phyloP scores from a whole-genome alignment of 2,329 filamentous ascomycete genomes.

The Alternaria panax region DNA sequence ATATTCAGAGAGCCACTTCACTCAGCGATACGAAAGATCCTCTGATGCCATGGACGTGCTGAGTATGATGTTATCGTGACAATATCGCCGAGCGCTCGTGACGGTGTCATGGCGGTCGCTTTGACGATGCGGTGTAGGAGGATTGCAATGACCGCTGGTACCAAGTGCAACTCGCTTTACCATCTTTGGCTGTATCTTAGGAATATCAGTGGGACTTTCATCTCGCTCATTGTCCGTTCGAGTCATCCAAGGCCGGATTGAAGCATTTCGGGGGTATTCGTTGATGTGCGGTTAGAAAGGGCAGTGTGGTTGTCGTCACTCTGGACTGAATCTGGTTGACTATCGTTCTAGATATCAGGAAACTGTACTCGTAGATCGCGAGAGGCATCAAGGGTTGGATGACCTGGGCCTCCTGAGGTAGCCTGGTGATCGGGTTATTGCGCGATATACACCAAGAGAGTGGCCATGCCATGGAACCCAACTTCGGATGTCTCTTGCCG shows the following conservation, averaged over 20 bases:
- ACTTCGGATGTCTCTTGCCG: too few species aligned
- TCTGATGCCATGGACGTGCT: not conserved
- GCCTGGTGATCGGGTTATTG: not conserved
- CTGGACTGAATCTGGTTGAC: not conserved
- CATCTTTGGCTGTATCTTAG: not conserved
- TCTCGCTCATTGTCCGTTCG: not conserved
- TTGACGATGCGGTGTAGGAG: not conserved
- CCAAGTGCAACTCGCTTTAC: not conserved
- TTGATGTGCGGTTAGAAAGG: not conserved
- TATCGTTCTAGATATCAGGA: not conserved
- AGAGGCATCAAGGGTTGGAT: not conserved
- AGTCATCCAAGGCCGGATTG: not conserved
- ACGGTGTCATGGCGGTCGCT: not conserved
- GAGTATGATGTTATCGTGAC: not conserved
- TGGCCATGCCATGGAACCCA: not conserved
- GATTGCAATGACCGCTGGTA: not conserved
- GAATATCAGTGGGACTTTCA: not conserved
- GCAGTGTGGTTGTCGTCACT: not conserved
- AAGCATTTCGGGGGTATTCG: not conserved
- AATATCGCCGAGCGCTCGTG: not conserved
- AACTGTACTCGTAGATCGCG: not conserved
- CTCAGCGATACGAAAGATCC: not conserved
- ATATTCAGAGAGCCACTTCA: not conserved
- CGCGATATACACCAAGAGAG: not conserved
- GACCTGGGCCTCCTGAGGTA: too few species aligned